Conservation (phyloP, 106 monocot genomes). For the Xerophyta viscosa region DNA sequence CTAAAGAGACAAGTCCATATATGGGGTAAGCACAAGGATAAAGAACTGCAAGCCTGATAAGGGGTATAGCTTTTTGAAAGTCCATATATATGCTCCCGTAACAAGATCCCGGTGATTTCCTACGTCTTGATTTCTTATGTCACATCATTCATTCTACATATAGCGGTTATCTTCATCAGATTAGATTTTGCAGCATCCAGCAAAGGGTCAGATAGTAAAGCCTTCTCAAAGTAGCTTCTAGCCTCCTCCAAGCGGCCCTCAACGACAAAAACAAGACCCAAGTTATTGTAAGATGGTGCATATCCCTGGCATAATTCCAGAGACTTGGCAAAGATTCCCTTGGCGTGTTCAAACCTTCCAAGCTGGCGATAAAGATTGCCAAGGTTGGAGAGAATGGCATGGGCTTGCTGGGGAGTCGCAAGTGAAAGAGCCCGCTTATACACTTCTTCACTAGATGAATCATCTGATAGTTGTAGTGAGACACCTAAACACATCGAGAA, state of each 20-base stretch:
- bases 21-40: too few species aligned
- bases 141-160: constrained; percentile 2
- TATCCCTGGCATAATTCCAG: constrained; percentile 76
- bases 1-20: too few species aligned
- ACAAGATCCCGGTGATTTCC: too few species aligned
- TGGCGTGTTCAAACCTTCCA: constrained; percentile 56
- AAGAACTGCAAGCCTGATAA: too few species aligned
- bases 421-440: constrained; percentile 66
- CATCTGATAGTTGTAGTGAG: constrained; percentile 75
- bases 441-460: constrained; percentile 62
- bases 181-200: constrained; percentile 94
- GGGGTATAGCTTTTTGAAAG: too few species aligned
- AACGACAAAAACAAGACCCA: constrained; percentile 78
- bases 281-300: constrained; percentile 81
- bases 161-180: constrained; percentile 38
- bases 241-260: constrained; percentile 82
- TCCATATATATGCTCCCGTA: too few species aligned
- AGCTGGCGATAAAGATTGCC: constrained; percentile 84
- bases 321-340: constrained; percentile 49
- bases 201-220: constrained; percentile 59
- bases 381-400: constrained; percentile 83
- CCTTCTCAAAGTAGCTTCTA: constrained; percentile 57
- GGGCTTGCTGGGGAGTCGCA: constrained; percentile 47
- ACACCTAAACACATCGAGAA: constrained; percentile 29
- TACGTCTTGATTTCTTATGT: background rate